Evolutionary conservation across 768 basidiomycete genomes (phyloP).

Genomic region (Serendipita indica): DNA sequence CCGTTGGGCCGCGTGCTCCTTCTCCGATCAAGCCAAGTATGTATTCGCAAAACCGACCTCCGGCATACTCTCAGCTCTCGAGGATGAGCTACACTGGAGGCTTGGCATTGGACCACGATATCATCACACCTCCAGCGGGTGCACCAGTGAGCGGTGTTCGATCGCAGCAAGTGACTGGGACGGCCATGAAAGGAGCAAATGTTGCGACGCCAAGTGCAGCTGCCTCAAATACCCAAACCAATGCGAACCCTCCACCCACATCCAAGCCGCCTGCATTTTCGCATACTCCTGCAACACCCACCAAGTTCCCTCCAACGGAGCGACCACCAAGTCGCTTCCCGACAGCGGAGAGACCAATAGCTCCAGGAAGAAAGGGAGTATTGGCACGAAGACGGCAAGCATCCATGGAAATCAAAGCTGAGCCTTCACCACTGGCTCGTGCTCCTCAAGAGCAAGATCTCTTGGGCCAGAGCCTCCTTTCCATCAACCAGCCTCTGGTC

Average conservation of each 20-base stretch:
- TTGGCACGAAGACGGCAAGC: neutral
- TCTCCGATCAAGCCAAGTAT: neutral
- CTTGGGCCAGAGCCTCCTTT: neutral
- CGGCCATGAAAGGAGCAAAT: slow-evolving; percentile 25
- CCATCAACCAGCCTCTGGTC: neutral
- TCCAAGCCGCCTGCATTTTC: neutral
- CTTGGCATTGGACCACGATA: slow-evolving; percentile 6
- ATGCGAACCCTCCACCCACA: neutral
- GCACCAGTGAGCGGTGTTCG: slow-evolving; percentile 25
- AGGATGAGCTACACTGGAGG: neutral
- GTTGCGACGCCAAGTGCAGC: slow-evolving; percentile 1
- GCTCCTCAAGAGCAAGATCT: neutral
- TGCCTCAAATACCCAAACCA: neutral
- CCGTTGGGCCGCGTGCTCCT: neutral
- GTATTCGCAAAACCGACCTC: neutral
- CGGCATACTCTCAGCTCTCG: slow-evolving; percentile 1
- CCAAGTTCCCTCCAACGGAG: neutral
- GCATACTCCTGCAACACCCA: neutral
- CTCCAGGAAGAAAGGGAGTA: neutral
- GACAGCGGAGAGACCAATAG: neutral
- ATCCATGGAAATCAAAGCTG: slow-evolving; percentile 3
- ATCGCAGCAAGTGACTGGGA: slow-evolving; percentile 43
- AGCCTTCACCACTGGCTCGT: neutral
- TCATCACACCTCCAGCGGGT: neutral
- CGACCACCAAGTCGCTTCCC: slow-evolving; percentile 5